Conservation (phyloP, 345 rosid species). For the Syzygium jambos region DNA sequence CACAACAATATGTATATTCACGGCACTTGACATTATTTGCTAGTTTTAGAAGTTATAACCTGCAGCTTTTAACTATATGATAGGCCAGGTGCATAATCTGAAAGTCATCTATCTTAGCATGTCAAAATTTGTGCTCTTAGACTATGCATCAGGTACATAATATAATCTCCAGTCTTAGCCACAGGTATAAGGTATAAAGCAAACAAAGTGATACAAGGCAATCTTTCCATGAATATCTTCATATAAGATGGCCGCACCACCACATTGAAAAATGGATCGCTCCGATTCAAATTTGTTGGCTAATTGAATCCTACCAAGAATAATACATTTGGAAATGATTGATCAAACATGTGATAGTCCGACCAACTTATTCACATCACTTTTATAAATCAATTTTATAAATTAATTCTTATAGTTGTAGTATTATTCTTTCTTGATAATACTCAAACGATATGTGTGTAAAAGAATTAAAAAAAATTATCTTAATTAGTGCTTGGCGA, state of each 20-base stretch:
- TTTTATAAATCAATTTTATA: no score
- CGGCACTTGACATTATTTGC: no score
- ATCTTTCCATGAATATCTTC: no score
- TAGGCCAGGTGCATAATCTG: not conserved
- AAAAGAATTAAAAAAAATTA: no score
- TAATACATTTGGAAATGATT: no score
- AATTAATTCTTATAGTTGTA: not conserved
- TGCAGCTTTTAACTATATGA: fast-evolving
- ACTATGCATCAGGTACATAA: fast-evolving
- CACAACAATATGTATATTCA: no score
- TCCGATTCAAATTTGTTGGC: not conserved
- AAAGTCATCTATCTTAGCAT: not conserved
- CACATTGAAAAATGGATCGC: no score
- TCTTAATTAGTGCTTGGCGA: not conserved
- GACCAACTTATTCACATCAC: no score
- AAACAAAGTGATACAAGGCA: not conserved
- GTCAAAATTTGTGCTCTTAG: not conserved
- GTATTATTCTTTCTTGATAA: not conserved
- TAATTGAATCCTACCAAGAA: not conserved
- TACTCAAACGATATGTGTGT: not conserved
- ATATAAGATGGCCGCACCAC: not conserved
- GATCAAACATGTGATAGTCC: not conserved
- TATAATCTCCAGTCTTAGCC: not conserved
- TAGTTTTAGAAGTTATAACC: not conserved
- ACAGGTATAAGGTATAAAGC: no score